Evolutionary conservation across 139 green algal genomes (phyloP).

Genomic region (Picocystis salinarum): DNA sequence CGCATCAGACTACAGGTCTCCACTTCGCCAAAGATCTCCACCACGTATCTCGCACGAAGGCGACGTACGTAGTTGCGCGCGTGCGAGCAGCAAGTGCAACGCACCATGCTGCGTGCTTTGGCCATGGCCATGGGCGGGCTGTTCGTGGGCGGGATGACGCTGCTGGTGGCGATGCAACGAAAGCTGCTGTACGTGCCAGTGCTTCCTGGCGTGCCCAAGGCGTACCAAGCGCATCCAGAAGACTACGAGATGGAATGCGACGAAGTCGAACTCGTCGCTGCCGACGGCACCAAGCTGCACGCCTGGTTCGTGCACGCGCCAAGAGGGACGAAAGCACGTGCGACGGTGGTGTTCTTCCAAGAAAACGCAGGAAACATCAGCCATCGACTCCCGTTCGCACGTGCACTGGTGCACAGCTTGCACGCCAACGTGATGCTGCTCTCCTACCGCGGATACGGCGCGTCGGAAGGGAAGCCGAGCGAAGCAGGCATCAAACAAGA

Average conservation of each 20-base stretch:
- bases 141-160: too few relatives aligned
- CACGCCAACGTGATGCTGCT: conserved; percentile 26
- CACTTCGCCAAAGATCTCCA: too few relatives aligned
- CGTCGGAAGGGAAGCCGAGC: conserved; percentile 37
- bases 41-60: too few relatives aligned
- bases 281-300: conserved; percentile 50
- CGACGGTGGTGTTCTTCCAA: conserved; percentile 62
- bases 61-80: too few relatives aligned
- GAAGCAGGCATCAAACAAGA: conserved; percentile 54
- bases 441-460: conserved; percentile 68
- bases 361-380: conserved; percentile 83
- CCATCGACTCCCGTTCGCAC: conserved; percentile 53
- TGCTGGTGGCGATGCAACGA: too few relatives aligned
- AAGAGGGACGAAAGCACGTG: conserved; percentile 16
- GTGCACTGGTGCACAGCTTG: conserved; percentile 24
- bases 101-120: too few relatives aligned
- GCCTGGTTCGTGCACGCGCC: conserved; percentile 45
- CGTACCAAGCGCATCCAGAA: conserved; percentile 26
- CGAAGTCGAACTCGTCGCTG: conserved; percentile 32
- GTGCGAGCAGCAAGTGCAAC: too few relatives aligned
- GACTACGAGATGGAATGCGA: conserved; percentile 35
- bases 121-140: too few relatives aligned
- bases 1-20: too few relatives aligned
- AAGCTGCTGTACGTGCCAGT: conserved; percentile 52
- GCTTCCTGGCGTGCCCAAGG: conserved; percentile 42